These are phyloP conservation scores for Ogataea hybrid DNA, from an alignment of 1,139 yeast species.

Conservation along the genomic window DNA sequence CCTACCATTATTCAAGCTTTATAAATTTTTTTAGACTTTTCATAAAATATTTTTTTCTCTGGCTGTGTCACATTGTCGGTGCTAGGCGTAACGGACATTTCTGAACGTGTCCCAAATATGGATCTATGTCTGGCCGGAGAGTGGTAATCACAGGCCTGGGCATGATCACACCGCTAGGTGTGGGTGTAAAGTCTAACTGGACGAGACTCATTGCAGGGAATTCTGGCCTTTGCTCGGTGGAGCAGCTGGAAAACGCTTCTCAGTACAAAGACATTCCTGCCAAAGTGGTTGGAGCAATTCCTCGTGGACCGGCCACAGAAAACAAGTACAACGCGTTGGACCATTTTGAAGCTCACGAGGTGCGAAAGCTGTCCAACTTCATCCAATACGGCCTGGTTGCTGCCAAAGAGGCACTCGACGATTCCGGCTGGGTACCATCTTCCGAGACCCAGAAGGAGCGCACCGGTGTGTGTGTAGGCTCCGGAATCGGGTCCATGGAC, in stretches of 20 bases:
- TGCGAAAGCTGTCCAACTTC: slow-evolving; percentile 65
- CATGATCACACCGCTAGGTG: slow-evolving; percentile 80
- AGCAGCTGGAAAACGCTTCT: slow-evolving; percentile 41
- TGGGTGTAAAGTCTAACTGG: slow-evolving; percentile 60
- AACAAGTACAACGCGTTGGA: slow-evolving; percentile 40
- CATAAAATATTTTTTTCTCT: slow-evolving; percentile 5
- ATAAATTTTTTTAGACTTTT: slow-evolving; percentile 4
- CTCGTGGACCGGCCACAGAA: slow-evolving; percentile 48
- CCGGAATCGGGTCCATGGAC: slow-evolving; percentile 88
- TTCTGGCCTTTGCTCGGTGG: slow-evolving; percentile 59
- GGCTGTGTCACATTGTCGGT: slow-evolving; percentile 3
- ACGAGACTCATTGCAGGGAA: slow-evolving; percentile 43
- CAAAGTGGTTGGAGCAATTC: slow-evolving; percentile 53
- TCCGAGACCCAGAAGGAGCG: slow-evolving; percentile 35
- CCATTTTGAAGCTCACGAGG: slow-evolving; percentile 43
- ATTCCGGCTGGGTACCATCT: slow-evolving; percentile 53
- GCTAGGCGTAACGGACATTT: slow-evolving; percentile 1
- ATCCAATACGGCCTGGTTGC: slow-evolving; percentile 81
- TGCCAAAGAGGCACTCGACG: slow-evolving; percentile 69
- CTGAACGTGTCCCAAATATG: background rate
- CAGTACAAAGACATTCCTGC: slow-evolving; percentile 1
- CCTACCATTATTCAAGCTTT: slow-evolving; percentile 56
- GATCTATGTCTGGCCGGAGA: slow-evolving; percentile 36
- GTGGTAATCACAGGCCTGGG: slow-evolving; percentile 96
- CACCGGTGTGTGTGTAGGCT: slow-evolving; percentile 83